Evolutionary conservation across 495 filamentous ascomycete species (phyloP).

Genomic region (Penicillium tannophilum): DNA sequence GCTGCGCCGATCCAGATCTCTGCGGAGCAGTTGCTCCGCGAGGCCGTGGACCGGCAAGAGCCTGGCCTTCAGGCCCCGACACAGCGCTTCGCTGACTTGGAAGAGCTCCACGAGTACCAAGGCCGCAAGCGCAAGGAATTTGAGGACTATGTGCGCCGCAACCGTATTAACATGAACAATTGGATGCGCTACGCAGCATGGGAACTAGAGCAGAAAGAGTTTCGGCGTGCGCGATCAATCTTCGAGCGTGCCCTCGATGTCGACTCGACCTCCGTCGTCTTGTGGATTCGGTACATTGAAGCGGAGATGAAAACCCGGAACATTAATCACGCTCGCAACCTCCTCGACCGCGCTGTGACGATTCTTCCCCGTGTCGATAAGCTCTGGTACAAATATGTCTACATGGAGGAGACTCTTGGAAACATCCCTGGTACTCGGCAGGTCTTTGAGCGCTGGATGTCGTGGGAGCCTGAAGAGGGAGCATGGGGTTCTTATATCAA

Average conservation of each 20-base stretch:
- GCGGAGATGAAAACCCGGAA: slow-evolving; percentile 95
- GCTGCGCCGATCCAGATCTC: slow-evolving; percentile 87
- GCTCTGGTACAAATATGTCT: slow-evolving; percentile 98
- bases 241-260: slow-evolving; percentile 97
- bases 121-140: slow-evolving; percentile 95
- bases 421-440: slow-evolving; percentile 92
- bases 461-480: slow-evolving; percentile 94
- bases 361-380: slow-evolving; percentile 90
- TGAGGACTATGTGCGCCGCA: slow-evolving; percentile 96
- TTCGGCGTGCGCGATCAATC: slow-evolving; percentile 89
- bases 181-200: slow-evolving; percentile 98
- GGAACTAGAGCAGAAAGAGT: slow-evolving; percentile 99
- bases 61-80: slow-evolving; percentile 84
- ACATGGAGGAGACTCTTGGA: slow-evolving; percentile 96
- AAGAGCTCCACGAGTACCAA: slow-evolving; percentile 97
- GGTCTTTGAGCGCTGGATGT: slow-evolving; percentile 98
- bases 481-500: slow-evolving; percentile 97
- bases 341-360: slow-evolving; percentile 94
- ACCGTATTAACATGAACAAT: slow-evolving; percentile 94
- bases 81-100: slow-evolving; percentile 92
- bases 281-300: slow-evolving; percentile 91
- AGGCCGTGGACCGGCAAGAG: slow-evolving; percentile 97
- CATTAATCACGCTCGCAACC: slow-evolving; percentile 95
- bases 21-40: slow-evolving; percentile 95
- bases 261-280: slow-evolving; percentile 76